Evolutionary conservation across 1,139 yeast species (phyloP), one percentile per base, ranked within the genome.

Genomic region (Tardiomyces blankii): DNA sequence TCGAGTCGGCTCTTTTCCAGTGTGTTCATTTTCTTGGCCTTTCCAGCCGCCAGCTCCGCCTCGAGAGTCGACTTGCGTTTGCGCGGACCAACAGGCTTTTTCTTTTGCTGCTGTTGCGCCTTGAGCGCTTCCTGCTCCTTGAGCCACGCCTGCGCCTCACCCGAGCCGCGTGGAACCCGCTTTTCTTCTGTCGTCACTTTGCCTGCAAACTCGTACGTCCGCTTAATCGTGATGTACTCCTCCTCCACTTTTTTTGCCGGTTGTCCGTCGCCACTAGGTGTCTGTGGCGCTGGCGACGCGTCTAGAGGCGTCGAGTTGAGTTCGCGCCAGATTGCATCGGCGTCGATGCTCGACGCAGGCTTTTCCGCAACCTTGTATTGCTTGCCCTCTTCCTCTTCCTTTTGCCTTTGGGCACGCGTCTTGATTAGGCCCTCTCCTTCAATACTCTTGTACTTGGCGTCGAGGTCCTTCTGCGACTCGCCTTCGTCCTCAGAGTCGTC

Each of bases 201-300:
- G 1, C 97, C 97, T 0, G 98, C 98, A 71, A 88, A 91, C 46
- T 85, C 82, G 61, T 86, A 89, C 6, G 81, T 77, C 47, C 93
- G 73, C 50, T 78, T 80, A 46, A 91, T 89, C 53, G 78, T 77
- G 46, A 91, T 74, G 59, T 74, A 73, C 43, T 77, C 77, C 35
- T 69, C 61, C 45, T 51, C 41, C 18, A 48, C 50, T 38, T 43
- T 28, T 25, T 38, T 45, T 8, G 46, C 43, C 46, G 61, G 44
- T 1, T 61, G 54, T 4, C 25, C 25, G 7, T 21, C 25, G 7
- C 25, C 25, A 7, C 25, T 21, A 7, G 25, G 25, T 9, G 67
- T 54, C 9, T 12, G 41, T n/a, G 44, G 27, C 5, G 45, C 18
- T 21, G 25, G 25, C 3, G 39, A 23, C 2, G 45, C 19, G 8